A percentile compares a stretch with the other conserved stretches of the same genome.
phyloP scores from a whole-genome alignment of 257 asterid species.

The Nicotiana knightiana region DNA sequence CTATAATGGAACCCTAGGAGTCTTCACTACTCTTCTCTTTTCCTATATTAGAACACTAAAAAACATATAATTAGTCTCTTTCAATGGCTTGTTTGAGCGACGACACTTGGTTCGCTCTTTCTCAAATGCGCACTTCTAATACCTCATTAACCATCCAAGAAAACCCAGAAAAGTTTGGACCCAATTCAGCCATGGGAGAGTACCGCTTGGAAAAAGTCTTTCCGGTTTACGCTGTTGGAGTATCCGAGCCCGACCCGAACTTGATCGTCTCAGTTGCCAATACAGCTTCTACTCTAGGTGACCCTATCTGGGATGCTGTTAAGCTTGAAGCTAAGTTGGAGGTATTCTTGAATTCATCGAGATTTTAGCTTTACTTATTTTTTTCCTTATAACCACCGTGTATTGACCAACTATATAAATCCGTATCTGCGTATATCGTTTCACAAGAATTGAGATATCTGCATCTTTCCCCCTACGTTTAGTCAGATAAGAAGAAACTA shows the following conservation, averaged over 20 bases:
- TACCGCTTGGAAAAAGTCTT: constrained; percentile 29
- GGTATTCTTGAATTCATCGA: constrained; percentile 16
- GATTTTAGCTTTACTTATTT: neutral
- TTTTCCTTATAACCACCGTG: neutral
- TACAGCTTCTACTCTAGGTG: constrained; percentile 32
- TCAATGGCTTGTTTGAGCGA: constrained; percentile 31
- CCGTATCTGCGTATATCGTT: neutral
- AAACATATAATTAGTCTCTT: no score
- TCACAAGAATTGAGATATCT: neutral
- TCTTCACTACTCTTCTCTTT: neutral
- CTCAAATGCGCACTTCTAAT: constrained; percentile 15
- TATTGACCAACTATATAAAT: neutral
- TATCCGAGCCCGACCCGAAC: constrained; percentile 34
- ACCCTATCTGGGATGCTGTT: constrained; percentile 45
- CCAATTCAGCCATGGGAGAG: constrained; percentile 3
- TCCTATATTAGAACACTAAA: neutral
- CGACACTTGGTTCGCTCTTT: constrained; percentile 16
- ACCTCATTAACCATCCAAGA: constrained; percentile 1
- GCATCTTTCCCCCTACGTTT: neutral
- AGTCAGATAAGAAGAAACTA: neutral
- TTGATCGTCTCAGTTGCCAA: constrained; percentile 30
- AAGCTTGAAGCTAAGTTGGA: constrained; percentile 33
- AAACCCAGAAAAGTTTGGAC: constrained; percentile 1
- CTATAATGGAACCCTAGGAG: constrained; percentile 3
- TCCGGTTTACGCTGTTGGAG: constrained; percentile 47